Conservation (phyloP, 1,284 basidiomycete species). For the Ustilago crameri region DNA sequence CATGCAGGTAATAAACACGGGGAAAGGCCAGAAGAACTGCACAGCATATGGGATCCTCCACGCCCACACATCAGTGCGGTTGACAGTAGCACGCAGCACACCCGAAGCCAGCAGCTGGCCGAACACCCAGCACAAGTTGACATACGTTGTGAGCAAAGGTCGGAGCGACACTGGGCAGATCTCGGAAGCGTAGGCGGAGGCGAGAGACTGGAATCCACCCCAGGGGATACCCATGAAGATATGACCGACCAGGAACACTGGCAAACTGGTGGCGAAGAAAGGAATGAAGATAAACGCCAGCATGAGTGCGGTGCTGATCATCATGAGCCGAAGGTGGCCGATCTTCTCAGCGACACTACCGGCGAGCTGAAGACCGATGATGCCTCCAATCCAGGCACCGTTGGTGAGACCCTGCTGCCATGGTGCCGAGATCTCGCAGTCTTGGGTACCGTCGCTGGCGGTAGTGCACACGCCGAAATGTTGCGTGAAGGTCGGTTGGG, state of each 20-base stretch:
- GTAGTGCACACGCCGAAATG: slow-evolving; percentile 59
- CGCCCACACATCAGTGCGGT: slow-evolving; percentile 63
- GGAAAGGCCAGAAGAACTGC: slow-evolving; percentile 69
- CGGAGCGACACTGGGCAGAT: slow-evolving; percentile 71
- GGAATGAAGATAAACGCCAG: slow-evolving; percentile 60
- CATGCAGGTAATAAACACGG: slow-evolving; percentile 62
- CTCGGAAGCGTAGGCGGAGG: slow-evolving; percentile 71
- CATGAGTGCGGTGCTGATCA: slow-evolving; percentile 62
- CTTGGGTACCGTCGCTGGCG: slow-evolving; percentile 51
- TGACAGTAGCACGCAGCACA: slow-evolving; percentile 68
- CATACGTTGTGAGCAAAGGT: slow-evolving; percentile 71
- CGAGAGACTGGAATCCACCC: slow-evolving; percentile 70
- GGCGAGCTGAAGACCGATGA: slow-evolving; percentile 48
- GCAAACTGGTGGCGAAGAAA: slow-evolving; percentile 69
- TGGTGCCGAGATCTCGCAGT: slow-evolving; percentile 70
- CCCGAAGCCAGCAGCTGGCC: slow-evolving; percentile 69
- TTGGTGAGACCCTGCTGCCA: slow-evolving; percentile 70
- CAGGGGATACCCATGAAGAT: slow-evolving; percentile 69
- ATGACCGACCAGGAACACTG: slow-evolving; percentile 68
- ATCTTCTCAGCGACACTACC: slow-evolving; percentile 38
- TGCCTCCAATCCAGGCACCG: slow-evolving; percentile 39
- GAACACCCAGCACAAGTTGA: slow-evolving; percentile 72
- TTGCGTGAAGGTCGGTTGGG: slow-evolving; percentile 66
- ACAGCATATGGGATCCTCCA: slow-evolving; percentile 69
- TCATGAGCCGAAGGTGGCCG: slow-evolving; percentile 39